Evolutionary conservation across 163 green algal genomes (phyloP).

Genomic region (Scenedesmus sp.): DNA sequence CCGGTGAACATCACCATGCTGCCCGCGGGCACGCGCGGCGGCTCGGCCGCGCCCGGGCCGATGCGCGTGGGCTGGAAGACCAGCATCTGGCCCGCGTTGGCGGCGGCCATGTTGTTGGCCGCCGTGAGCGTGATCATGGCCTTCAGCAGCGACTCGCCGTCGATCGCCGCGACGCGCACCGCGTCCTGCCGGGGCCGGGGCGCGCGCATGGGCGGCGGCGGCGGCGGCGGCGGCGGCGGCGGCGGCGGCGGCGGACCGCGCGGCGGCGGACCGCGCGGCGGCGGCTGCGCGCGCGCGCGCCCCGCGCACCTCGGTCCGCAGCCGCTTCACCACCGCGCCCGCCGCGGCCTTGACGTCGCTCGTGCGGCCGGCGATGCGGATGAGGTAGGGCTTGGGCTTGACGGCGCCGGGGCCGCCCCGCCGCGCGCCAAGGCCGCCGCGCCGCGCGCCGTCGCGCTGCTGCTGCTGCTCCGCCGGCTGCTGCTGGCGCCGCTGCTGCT

Average conservation of each 20-base stretch:
- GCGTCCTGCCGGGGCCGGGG: slow-evolving; percentile 28
- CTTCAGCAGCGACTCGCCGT: slow-evolving; percentile 19
- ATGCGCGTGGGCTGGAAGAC: slow-evolving; percentile 37
- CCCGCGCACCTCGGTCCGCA: slow-evolving; percentile 30
- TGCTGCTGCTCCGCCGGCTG: not conserved
- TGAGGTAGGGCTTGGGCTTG: slow-evolving; percentile 1
- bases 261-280: too few relatives aligned
- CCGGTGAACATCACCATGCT: slow-evolving; percentile 37
- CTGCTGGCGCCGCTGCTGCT: slow-evolving; percentile 10
- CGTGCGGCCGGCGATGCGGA: slow-evolving; percentile 29
- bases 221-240: too few relatives aligned
- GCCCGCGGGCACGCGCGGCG: slow-evolving; percentile 15
- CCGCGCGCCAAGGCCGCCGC: too few relatives aligned
- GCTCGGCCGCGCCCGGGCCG: slow-evolving; percentile 11
- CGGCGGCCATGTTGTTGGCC: slow-evolving; percentile 31
- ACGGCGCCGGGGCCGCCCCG: too few relatives aligned
- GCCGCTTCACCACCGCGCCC: slow-evolving; percentile 24
- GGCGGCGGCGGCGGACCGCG: too few relatives aligned
- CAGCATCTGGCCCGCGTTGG: slow-evolving; percentile 40
- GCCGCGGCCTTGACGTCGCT: slow-evolving; percentile 6
- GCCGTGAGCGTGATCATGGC: slow-evolving; percentile 22
- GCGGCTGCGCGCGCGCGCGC: too few relatives aligned
- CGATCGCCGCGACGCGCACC: slow-evolving; percentile 38
- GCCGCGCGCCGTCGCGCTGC: not conserved
- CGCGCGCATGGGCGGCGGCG: too few relatives aligned